Evolutionary conservation across 2,329 filamentous ascomycete genomes (phyloP), one percentile per base, ranked within the genome.

Genomic region (Fusarium drepaniforme): DNA sequence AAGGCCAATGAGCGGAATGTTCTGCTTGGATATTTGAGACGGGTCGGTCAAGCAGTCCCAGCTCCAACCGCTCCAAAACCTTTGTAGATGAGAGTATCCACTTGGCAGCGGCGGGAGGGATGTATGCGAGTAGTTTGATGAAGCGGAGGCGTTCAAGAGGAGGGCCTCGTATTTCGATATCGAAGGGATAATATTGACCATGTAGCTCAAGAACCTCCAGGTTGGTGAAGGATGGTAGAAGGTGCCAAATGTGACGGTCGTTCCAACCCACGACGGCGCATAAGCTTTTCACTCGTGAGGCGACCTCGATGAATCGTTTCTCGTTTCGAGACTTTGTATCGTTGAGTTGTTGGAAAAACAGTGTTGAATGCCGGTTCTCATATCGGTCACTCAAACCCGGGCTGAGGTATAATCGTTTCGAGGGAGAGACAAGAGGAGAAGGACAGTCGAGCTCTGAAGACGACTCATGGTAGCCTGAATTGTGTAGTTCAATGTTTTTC

Each of bases 401-500:
- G n/a, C 40, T 21, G 2, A 44, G 63, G 11, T 77, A 68, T 1
- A 16, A 16, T 3, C 73, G 38, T 1, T 38, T 11, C 13, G n/a
- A 37, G 1, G 13, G 5, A 8, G 44, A 15, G 16, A 40, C 64
- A 18, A 64, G 63, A 8, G 67, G 66, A 1, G 38, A 16, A 5
- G 75, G 70, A 6, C 68, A 44, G 1, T 38, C 64, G 2, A 74
- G 35, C 23, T 75, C 75, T 2, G 30, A 59, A 3, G 64, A 59
- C 1, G 72, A 75, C 13, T 70, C 66, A 6, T 77, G 73, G 18
- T 76, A 74, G 3, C 68, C 66, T 1, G 13, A 28, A 7, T 57
- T 46, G 16, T 77, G 75, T 8, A 77, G 42, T 13, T 77, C 73
- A 8, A 77, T 72, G 3, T 68, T 58, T 4, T 12, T 21, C 75